These are phyloP conservation scores for Boletus holoroseus DNA, from an alignment of 1,284 basidiomycete species.

Conservation along the genomic window DNA sequence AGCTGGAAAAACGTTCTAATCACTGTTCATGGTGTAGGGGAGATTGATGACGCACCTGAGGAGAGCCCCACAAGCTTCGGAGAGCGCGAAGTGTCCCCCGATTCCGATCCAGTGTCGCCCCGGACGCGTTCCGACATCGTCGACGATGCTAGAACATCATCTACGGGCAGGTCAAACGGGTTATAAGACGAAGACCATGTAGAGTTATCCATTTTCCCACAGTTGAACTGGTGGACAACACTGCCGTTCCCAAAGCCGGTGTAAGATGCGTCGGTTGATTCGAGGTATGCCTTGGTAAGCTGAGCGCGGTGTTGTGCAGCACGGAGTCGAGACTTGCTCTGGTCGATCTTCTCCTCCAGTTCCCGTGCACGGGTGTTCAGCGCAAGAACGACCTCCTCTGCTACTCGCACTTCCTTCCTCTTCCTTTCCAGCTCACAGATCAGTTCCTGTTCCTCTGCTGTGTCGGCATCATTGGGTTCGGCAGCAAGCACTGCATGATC, in stretches of 20 bases:
- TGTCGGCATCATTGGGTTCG: constrained; percentile 39
- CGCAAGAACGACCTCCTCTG: constrained; percentile 60
- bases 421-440: constrained; percentile 53
- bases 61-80: constrained; percentile 37
- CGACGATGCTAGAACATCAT: constrained; percentile 20
- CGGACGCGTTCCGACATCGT: constrained; percentile 11
- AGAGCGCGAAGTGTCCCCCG: constrained; percentile 21
- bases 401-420: constrained; percentile 60
- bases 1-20: constrained; percentile 23
- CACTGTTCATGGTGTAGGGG: constrained; percentile 13
- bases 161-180: constrained; percentile 28
- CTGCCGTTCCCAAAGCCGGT: constrained; percentile 5
- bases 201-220: constrained; percentile 17
- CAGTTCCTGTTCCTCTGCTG: constrained; percentile 46
- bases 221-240: constrained; percentile 7
- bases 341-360: constrained; percentile 52
- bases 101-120: constrained; percentile 8
- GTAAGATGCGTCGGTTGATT: constrained; percentile 16
- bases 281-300: constrained; percentile 37
- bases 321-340: constrained; percentile 50
- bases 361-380: constrained; percentile 53
- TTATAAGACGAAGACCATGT: constrained; percentile 30
- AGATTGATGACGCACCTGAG: constrained; percentile 38
- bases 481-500: constrained; percentile 51
- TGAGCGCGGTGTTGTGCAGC: constrained; percentile 49